These are phyloP conservation scores for Fraxinus ornus DNA, from an alignment of 305 asterid genomes.

Conservation along the genomic window DNA sequence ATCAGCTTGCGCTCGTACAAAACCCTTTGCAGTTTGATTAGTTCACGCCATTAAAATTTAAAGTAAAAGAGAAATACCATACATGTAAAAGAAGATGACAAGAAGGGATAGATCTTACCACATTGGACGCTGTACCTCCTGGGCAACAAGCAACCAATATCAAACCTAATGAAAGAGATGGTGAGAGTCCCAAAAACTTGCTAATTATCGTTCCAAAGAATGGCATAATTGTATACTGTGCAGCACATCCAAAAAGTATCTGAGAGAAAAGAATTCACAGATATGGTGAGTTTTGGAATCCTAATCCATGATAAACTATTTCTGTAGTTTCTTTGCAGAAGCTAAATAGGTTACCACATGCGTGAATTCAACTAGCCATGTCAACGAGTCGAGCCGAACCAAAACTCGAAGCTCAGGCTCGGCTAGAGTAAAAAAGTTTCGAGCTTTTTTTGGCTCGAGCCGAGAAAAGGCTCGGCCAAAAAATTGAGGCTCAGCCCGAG, in stretches of 20 bases:
- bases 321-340: not conserved
- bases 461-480: too few species aligned
- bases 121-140: conserved; percentile 94
- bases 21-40: not conserved
- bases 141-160: conserved; percentile 88
- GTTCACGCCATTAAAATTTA: not conserved
- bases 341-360: not conserved
- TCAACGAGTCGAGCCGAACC: too few species aligned
- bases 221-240: conserved; percentile 88
- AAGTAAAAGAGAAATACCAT: not conserved
- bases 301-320: not conserved
- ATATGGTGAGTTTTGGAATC: conserved; percentile 4
- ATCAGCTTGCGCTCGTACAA: not conserved
- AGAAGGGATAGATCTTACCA: conserved; percentile 52
- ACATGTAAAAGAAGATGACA: not conserved
- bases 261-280: conserved; percentile 30
- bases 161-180: conserved; percentile 75
- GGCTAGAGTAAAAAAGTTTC: too few species aligned
- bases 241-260: conserved; percentile 87
- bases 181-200: conserved; percentile 72
- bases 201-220: conserved; percentile 61
- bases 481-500: too few species aligned
- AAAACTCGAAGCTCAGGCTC: too few species aligned
- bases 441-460: too few species aligned
- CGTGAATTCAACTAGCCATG: not conserved